Percentiles rank a stretch among this genome's conserved stretches.
These are phyloP conservation scores for Dinochytrium kinnereticum DNA, from an alignment of 371 early-diverging fungal species.

Conservation along the genomic window DNA sequence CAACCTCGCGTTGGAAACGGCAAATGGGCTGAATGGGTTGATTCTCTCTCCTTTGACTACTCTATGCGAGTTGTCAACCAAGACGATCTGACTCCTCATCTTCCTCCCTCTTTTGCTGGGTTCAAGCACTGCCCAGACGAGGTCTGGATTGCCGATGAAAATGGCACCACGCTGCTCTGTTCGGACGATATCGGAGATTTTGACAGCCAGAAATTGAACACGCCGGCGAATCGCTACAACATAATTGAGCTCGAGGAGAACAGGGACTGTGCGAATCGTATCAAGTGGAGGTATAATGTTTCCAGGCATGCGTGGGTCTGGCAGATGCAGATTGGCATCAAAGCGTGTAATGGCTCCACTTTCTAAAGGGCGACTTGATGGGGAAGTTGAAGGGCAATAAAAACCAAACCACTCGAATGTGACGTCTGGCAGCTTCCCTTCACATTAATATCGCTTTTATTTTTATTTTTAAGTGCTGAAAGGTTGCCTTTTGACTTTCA, in stretches of 20 bases:
- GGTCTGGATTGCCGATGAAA: slow-evolving; percentile 34
- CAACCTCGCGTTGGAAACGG: slow-evolving; percentile 42
- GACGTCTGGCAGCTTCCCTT: no score
- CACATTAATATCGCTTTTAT: no score
- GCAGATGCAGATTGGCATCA: slow-evolving; percentile 26
- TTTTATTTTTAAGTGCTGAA: no score
- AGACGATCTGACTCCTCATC: slow-evolving; percentile 44
- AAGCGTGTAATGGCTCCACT: neutral
- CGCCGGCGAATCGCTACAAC: neutral
- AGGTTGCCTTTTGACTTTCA: no score
- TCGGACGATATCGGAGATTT: slow-evolving; percentile 28
- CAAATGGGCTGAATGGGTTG: slow-evolving; percentile 33
- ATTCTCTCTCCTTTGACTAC: slow-evolving; percentile 16
- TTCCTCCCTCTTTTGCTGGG: slow-evolving; percentile 35
- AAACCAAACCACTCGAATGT: no score
- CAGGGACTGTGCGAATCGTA: slow-evolving; percentile 24
- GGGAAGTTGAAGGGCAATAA: no score
- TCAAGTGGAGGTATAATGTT: slow-evolving; percentile 26
- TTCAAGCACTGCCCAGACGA: slow-evolving; percentile 35
- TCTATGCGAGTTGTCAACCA: slow-evolving; percentile 39
- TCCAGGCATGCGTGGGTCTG: slow-evolving; percentile 29
- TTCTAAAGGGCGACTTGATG: no score
- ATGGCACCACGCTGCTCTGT: slow-evolving; percentile 33
- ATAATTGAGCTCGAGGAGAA: slow-evolving; percentile 7
- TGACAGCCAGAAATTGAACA: neutral